A percentile compares a stretch with the other conserved stretches of the same genome.
phyloP scores from a whole-genome alignment of 2,329 filamentous ascomycete genomes.

The Dothistroma septosporum region DNA sequence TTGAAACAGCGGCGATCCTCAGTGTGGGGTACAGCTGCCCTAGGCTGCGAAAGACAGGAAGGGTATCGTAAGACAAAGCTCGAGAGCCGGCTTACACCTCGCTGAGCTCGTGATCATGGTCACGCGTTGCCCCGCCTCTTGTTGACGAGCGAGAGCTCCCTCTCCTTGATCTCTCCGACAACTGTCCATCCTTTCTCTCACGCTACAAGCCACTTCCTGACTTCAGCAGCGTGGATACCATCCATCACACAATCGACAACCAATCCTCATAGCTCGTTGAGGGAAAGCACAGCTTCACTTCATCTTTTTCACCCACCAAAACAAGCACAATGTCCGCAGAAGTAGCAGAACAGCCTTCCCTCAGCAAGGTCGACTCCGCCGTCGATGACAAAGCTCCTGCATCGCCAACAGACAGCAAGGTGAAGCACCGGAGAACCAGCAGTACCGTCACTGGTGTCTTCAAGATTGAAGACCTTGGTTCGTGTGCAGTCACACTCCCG shows the following conservation, averaged over 20 bases:
- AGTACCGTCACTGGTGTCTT: slow-evolving; percentile 68
- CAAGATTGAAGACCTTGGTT: slow-evolving; percentile 60
- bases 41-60: not conserved
- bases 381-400: slow-evolving; percentile 64
- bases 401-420: slow-evolving; percentile 64
- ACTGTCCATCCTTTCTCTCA: not conserved
- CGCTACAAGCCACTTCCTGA: slow-evolving; percentile 9
- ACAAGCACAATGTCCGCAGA: slow-evolving; percentile 49
- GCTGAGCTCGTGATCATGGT: not conserved
- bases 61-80: not conserved
- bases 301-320: slow-evolving; percentile 1
- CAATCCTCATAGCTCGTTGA: not conserved
- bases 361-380: slow-evolving; percentile 89
- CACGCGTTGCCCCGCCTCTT: not conserved
- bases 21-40: not conserved
- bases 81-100: slow-evolving; percentile 1
- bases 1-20: not conserved
- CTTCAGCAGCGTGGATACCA: slow-evolving; percentile 8
- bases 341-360: slow-evolving; percentile 45
- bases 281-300: not conserved
- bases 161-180: slow-evolving; percentile 6
- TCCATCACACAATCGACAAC: not conserved
- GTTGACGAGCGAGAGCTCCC: slow-evolving; percentile 3
- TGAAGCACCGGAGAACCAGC: slow-evolving; percentile 64
- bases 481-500: not conserved